phyloP scores from a whole-genome alignment of 2,329 filamentous ascomycete genomes.

The Xylariales sp. region DNA sequence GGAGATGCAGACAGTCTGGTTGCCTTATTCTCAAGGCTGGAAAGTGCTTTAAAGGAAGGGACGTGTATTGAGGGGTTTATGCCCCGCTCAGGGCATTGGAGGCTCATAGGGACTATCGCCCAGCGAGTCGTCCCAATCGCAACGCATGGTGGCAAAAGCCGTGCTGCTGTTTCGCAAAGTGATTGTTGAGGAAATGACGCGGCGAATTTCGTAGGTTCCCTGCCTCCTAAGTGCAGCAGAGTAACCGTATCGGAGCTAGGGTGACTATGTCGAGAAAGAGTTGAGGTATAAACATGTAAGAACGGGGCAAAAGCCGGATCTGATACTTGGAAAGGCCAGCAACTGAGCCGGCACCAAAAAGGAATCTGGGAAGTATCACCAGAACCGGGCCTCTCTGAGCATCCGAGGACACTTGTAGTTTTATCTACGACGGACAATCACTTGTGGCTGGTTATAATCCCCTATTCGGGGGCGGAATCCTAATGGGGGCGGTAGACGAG shows the following conservation, averaged over 20 bases:
- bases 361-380: neutral
- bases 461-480: neutral
- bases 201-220: neutral
- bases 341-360: neutral
- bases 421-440: neutral
- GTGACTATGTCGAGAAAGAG: neutral
- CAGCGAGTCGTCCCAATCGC: neutral
- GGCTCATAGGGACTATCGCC: neutral
- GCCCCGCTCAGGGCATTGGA: neutral
- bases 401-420: neutral
- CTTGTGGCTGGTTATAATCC: conserved; percentile 9
- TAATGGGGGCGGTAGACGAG: conserved; percentile 6
- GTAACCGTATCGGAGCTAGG: neutral
- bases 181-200: neutral
- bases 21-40: conserved; percentile 15
- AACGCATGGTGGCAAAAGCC: neutral
- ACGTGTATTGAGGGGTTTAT: neutral
- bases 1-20: conserved; percentile 14
- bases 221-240: neutral
- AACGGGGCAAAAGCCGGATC: neutral
- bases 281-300: neutral
- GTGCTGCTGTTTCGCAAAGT: neutral
- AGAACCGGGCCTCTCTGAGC: neutral
- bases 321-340: neutral
- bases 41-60: conserved; percentile 15